Base-by-base conservation (phyloP, 257 asterid genomes). In the Nemophila menziesii region DNA sequence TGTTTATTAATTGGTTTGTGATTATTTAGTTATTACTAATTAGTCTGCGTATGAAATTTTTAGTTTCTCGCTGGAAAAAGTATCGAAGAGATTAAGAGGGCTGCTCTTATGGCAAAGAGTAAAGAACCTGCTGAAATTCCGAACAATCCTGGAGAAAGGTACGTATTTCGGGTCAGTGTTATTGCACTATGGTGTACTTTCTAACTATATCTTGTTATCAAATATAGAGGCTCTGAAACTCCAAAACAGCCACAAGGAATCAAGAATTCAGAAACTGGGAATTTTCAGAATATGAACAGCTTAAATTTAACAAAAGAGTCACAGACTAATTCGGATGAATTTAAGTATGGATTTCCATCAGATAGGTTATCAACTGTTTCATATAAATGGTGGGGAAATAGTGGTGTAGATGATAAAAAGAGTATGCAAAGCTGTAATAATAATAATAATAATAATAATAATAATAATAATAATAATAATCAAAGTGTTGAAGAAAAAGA, bases 321-420 rank as follows among this genome's bases (percentile, higher is more conserved):
- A 43, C 38, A 65, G 21, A 37, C 67, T 18, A 52, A 22, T 33
- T 26, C 29, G 11, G 95, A 83, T 58, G 93, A 83, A 46, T 83
- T 77, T 40, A 80, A 74, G 44, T 83, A 77, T 39, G 95, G 95
- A 20, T 83, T 83, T 64, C 95, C 95, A 29, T 67, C 69, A 2
- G 60, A 65, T 16, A 90, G 95, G 60, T 63, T 83, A 56, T 74
- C 95, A 41, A 61, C 61, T 22, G 63, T 68, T 44, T 61, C 82
- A 0, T 57, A 58, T 49, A 70, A 53, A 60, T 83, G 93, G 95
- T 83, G 95, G 90, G 92, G 74, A 59, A 66, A 58, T 57, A 49
- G 51, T 40, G 39, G 51, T 38, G 22, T 47, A 16, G 44, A 2
- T 22, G 60, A 39, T 20, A 60, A 48, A 49, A 42, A 8, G 19